A percentile compares a stretch with the other conserved stretches of the same genome.
Conservation (phyloP, 2,329 filamentous ascomycete genomes). For the Talaromyces pinophilus region DNA sequence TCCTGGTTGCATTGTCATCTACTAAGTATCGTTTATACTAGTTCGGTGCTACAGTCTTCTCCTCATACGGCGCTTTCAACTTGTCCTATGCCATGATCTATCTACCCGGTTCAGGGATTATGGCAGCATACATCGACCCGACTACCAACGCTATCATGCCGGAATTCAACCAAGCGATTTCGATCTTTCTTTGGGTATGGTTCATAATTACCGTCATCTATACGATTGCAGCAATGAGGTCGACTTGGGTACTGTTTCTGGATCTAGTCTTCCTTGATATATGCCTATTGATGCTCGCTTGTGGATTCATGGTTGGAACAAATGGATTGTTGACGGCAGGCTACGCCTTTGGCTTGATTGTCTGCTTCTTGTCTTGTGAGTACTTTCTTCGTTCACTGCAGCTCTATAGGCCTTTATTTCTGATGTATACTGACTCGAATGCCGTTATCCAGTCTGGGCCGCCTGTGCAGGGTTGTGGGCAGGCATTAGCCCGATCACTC, state of each 20-base stretch:
- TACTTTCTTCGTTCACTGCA: not conserved
- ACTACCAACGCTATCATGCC: constrained; percentile 28
- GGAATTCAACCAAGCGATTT: constrained; percentile 32
- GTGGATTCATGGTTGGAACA: constrained; percentile 30
- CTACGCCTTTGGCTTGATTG: constrained; percentile 30
- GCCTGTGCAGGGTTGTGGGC: not conserved
- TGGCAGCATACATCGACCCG: constrained; percentile 41
- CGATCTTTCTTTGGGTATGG: constrained; percentile 34
- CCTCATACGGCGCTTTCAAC: constrained; percentile 45
- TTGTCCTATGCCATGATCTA: constrained; percentile 44
- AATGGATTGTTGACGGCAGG: constrained; percentile 26
- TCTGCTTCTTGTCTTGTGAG: constrained; percentile 31
- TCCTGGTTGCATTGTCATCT: not conserved
- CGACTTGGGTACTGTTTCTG: constrained; percentile 31
- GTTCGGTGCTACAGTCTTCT: constrained; percentile 43
- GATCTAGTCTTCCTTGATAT: constrained; percentile 31
- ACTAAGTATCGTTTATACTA: not conserved
- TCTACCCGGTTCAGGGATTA: constrained; percentile 41
- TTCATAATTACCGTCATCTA: constrained; percentile 34
- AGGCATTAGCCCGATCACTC: not conserved
- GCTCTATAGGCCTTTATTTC: not conserved
- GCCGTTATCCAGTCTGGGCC: not conserved
- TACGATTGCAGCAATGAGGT: constrained; percentile 29
- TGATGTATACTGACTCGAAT: not conserved
- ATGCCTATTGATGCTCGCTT: constrained; percentile 30